phyloP scores from a whole-genome alignment of 2,329 filamentous ascomycete genomes.

The Colletotrichum nymphaeae region DNA sequence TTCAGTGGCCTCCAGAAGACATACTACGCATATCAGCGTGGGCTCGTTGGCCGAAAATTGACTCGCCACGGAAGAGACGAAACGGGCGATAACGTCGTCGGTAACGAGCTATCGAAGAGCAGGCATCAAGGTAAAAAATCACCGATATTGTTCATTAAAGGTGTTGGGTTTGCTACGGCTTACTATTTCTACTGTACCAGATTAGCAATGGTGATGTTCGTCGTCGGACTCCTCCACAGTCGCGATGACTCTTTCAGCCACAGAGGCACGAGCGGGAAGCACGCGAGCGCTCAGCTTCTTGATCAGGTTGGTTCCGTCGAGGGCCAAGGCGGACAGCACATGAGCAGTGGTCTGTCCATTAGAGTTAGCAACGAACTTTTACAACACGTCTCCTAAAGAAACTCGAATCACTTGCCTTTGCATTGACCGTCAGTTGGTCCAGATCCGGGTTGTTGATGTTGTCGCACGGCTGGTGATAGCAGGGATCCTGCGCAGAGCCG shows the following conservation, averaged over 20 bases:
- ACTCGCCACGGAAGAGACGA: no score
- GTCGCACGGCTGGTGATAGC: constrained; percentile 51
- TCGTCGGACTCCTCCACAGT: neutral
- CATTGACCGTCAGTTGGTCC: constrained; percentile 47
- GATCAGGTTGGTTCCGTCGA: constrained; percentile 37
- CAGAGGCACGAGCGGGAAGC: neutral
- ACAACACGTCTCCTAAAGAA: rapidly evolving
- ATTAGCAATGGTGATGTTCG: neutral
- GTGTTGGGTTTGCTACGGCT: no score
- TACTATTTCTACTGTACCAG: no score
- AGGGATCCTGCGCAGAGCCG: constrained; percentile 55
- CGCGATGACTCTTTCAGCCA: neutral
- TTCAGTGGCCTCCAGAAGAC: no score
- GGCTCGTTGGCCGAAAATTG: no score
- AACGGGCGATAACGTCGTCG: no score
- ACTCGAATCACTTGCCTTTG: constrained; percentile 36
- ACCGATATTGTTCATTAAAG: no score
- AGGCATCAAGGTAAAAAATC: no score
- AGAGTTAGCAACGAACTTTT: neutral
- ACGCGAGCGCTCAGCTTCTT: neutral
- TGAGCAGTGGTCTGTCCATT: constrained; percentile 12
- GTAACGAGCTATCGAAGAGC: no score
- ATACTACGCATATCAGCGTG: no score
- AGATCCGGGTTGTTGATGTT: constrained; percentile 50
- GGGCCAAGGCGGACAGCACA: constrained; percentile 24